Evolutionary conservation across 2,329 filamentous ascomycete genomes (phyloP).

Genomic region (Trichoderma arundinaceum): DNA sequence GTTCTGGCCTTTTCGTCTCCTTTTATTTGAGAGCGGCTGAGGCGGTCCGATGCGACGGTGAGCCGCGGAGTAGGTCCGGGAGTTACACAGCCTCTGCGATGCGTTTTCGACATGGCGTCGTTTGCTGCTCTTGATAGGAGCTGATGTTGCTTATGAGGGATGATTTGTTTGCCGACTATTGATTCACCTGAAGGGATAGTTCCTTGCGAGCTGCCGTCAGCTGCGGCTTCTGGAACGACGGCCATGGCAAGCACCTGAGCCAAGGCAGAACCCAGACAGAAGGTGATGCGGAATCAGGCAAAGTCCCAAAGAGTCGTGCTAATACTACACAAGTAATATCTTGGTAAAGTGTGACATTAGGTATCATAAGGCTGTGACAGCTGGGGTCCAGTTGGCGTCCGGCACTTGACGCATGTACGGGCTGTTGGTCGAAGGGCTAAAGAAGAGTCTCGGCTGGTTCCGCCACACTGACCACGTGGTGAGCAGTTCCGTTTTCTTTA

Average conservation of each 20-base stretch:
- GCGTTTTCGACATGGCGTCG: background rate
- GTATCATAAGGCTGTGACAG: background rate
- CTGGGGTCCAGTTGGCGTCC: too few relatives aligned
- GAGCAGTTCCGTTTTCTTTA: background rate
- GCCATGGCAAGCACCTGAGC: too few relatives aligned
- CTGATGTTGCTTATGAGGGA: background rate
- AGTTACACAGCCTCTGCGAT: background rate
- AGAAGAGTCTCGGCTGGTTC: conserved; percentile 10
- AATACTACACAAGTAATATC: background rate
- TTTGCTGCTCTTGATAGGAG: background rate
- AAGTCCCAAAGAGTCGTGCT: too few relatives aligned
- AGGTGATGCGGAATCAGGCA: too few relatives aligned
- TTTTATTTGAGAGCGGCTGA: conserved; percentile 4
- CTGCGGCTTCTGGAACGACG: background rate
- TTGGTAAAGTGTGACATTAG: too few relatives aligned
- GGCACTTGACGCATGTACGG: background rate
- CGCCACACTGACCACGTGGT: conserved; percentile 8
- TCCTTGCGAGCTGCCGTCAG: background rate
- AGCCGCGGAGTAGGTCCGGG: background rate
- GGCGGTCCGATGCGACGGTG: background rate
- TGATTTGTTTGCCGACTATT: conserved; percentile 22
- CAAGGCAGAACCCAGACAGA: background rate
- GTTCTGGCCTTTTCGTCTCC: background rate
- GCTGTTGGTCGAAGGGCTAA: background rate
- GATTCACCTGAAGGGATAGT: background rate